Base-by-base conservation (phyloP, 495 filamentous ascomycete genomes). In the Opeltia flavorubescens region DNA sequence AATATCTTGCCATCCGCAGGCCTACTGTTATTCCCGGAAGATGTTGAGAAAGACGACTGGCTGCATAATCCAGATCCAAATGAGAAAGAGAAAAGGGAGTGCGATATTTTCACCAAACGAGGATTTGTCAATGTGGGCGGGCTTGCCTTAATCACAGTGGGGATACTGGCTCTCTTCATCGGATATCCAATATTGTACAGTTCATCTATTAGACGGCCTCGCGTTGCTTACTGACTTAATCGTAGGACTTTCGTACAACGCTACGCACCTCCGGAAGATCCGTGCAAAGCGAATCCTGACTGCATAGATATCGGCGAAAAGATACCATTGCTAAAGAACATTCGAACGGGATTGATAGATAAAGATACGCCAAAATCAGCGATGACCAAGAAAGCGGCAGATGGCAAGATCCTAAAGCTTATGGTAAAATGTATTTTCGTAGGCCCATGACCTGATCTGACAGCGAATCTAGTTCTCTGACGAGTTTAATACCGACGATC, bases 41-140 rank as follows among this genome's bases (percentile, higher is more conserved):
- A 87, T 57, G 78, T 83, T 23, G 83, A 88, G 60, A 82, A 84
- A 53, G 83, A 86, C 59, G 83, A 87, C 56, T 81, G 71, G 49
- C 49, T 89, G 50, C 83, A 88, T 55, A 83, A 84, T 52, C 83
- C 83, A 8, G 75, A 80, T 54, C 72, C 75, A 5, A 68, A 72
- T 46, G 80, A 84, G 38, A 66, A 75, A 47, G 80, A 87, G 35
- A 58, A 67, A 15, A 57, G 68, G 41, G 73, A 80, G 24, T 85
- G 81, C 53, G 78, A 84, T 52, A 66, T 86, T 25, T 84, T 75
- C 53, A 79, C 78, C 29, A 72, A 68, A 47, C 62, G 83, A 62
- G 83, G 82, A 8, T 49, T 83, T 11, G 52, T 76, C 29, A 86
- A 88, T 53, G 56, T 85, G 5, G 83, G 83, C 43, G 82, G 78